Percentiles rank a stretch among this genome's conserved stretches.
Evolutionary conservation across 148 eudicot genomes (phyloP).

Genomic region (Mesembryanthemum crystallinum): DNA sequence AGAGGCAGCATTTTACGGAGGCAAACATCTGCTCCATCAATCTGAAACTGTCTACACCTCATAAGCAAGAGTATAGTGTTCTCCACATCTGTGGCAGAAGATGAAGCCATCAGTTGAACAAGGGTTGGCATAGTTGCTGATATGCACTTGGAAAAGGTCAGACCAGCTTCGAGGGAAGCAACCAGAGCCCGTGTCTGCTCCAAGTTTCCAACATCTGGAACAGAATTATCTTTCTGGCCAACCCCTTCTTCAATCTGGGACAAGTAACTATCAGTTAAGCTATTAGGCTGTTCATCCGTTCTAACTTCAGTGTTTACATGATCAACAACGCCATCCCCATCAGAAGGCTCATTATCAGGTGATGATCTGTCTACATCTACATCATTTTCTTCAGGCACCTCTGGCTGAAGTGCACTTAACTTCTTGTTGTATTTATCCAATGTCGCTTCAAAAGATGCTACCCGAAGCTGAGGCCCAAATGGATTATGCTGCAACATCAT

Average conservation of each 20-base stretch:
- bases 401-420: slow-evolving; percentile 71
- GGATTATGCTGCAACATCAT: slow-evolving; percentile 97
- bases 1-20: slow-evolving; percentile 94
- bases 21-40: slow-evolving; percentile 90
- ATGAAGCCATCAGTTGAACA: slow-evolving; percentile 93
- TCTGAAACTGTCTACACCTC: slow-evolving; percentile 93
- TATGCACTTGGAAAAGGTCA: slow-evolving; percentile 78
- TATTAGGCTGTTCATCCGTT: slow-evolving; percentile 48
- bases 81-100: slow-evolving; percentile 93
- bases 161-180: slow-evolving; percentile 92
- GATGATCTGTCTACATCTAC: slow-evolving; percentile 32
- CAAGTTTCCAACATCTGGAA: slow-evolving; percentile 90
- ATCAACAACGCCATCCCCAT: slow-evolving; percentile 62
- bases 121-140: slow-evolving; percentile 82
- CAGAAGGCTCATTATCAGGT: slow-evolving; percentile 37
- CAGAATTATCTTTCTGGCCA: slow-evolving; percentile 44
- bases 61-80: slow-evolving; percentile 84
- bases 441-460: slow-evolving; percentile 83
- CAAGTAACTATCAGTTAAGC: slow-evolving; percentile 72
- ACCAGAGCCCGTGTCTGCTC: slow-evolving; percentile 93
- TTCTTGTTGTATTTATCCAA: slow-evolving; percentile 76
- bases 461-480: slow-evolving; percentile 92
- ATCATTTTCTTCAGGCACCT: slow-evolving; percentile 32
- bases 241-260: slow-evolving; percentile 49
- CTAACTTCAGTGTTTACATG: slow-evolving; percentile 33